A percentile compares a stretch with the other conserved stretches of the same genome.
Evolutionary conservation across 768 basidiomycete species (phyloP).

Genomic region (Termitomyces eurrhizus): DNA sequence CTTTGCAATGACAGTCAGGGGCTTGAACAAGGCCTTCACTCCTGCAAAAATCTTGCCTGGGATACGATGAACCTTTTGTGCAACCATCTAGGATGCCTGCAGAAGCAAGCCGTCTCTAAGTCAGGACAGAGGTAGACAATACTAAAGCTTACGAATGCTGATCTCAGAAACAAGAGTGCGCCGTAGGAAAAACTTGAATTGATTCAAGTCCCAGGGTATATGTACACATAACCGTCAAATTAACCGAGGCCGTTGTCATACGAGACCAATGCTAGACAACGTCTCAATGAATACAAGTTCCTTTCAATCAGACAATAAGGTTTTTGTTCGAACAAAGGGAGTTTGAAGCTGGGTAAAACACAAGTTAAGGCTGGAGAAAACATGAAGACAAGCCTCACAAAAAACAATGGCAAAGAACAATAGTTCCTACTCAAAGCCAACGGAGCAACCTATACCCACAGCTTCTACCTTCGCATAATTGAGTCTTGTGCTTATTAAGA

Average conservation of each 20-base stretch:
- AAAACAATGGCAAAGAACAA: background rate
- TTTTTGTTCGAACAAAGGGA: background rate
- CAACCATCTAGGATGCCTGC: slow-evolving; percentile 1
- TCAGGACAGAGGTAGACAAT: background rate
- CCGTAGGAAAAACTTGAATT: background rate
- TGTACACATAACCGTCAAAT: background rate
- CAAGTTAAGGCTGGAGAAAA: background rate
- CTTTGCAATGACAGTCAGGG: background rate
- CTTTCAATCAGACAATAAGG: background rate
- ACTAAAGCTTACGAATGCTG: background rate
- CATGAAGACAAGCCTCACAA: background rate
- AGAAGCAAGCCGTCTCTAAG: background rate
- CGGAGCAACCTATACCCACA: background rate
- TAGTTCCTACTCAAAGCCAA: background rate
- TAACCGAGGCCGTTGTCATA: background rate
- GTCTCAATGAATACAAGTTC: background rate
- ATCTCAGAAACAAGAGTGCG: background rate
- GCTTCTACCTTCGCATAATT: background rate
- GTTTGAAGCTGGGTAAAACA: too few species aligned
- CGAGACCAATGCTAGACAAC: background rate
- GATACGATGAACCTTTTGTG: background rate
- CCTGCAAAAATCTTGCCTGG: background rate
- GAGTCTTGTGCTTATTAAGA: background rate
- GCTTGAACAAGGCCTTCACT: background rate
- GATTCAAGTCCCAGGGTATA: background rate